A percentile compares a stretch with the other conserved stretches of the same genome.
phyloP scores from a whole-genome alignment of 1,284 basidiomycete species.

The Pseudozyma thailandica region DNA sequence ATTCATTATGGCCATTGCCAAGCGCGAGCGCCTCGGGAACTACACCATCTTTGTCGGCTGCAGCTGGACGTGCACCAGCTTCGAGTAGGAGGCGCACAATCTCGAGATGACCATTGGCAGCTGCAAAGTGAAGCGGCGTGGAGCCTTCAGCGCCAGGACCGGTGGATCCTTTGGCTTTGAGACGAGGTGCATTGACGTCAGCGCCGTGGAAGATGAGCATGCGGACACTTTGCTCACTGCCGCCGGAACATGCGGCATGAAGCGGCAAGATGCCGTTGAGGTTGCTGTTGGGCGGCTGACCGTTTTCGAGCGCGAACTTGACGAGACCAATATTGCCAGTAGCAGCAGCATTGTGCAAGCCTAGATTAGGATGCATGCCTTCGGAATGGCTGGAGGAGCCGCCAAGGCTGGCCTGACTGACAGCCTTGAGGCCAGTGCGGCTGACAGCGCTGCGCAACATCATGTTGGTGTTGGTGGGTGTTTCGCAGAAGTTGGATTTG shows the following conservation, averaged over 20 bases:
- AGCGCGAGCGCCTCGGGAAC: slow-evolving; percentile 57
- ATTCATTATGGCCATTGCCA: slow-evolving; percentile 47
- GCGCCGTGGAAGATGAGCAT: slow-evolving; percentile 63
- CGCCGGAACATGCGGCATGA: slow-evolving; percentile 62
- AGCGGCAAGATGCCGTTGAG: slow-evolving; percentile 64
- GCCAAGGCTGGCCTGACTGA: slow-evolving; percentile 35
- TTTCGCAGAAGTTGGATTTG: background rate
- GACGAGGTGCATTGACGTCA: slow-evolving; percentile 56
- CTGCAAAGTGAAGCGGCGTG: slow-evolving; percentile 65
- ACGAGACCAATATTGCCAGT: slow-evolving; percentile 62
- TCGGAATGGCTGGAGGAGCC: slow-evolving; percentile 28
- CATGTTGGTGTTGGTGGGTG: background rate
- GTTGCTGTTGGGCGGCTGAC: slow-evolving; percentile 56
- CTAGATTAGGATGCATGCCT: slow-evolving; percentile 49
- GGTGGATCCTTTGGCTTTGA: slow-evolving; percentile 34
- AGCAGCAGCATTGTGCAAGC: slow-evolving; percentile 61
- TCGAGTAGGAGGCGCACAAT: slow-evolving; percentile 60
- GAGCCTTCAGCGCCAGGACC: slow-evolving; percentile 61
- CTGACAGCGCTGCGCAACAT: slow-evolving; percentile 48
- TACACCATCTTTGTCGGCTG: slow-evolving; percentile 53
- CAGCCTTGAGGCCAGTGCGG: slow-evolving; percentile 44
- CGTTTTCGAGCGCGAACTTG: slow-evolving; percentile 64
- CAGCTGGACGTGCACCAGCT: slow-evolving; percentile 55
- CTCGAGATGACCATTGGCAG: slow-evolving; percentile 61
- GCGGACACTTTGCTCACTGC: slow-evolving; percentile 51